Evolutionary conservation across 768 basidiomycete species (phyloP), one percentile per base, ranked within the genome.

Genomic region (Podaxis pistillaris): DNA sequence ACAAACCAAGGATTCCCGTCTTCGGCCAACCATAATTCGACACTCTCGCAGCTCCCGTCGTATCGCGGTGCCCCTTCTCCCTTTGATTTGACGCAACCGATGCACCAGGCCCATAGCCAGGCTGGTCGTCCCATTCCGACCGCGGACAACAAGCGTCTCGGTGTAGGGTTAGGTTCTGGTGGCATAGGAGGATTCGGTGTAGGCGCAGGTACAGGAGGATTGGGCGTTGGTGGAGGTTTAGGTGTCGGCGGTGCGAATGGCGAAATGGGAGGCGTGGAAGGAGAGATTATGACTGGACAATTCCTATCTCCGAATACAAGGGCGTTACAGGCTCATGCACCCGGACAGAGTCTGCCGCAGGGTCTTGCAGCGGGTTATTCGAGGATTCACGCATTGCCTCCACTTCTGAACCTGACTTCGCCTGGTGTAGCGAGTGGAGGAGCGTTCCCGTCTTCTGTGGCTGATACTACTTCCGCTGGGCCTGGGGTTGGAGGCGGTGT

Each of bases 361-460:
- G 95, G 95, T 37, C 83, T 98, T 30, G 95, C 94, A 0, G 93
- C 93, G 0, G 95, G 94, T 0, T 88, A 94, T 70, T 94, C 92
- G 30, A 83, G 94, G 62, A 89, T 98, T 62, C 95, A 98, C 67
- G 89, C 94, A 1, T 76, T 82, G 11, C 82, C 82, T 3, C 81
- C 81, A 2, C 70, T 77, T 33, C 70, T 74, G 1, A 73, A 71
- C 57, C 60, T 78, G 19, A 74, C 73, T 2, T 77, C 79, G n/a
- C 73, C 78, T 36, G 67, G 70, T 19, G 65, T 70, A 47, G 65
- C 67, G 28, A 63, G 55, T 49, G 58, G 38, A 28, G 58, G 58
- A 26, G 33, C 57, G 41, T 60, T 63, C 62, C 64, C 66, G 5
- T 63, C 67, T 50, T 53, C 60, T 51, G 36, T 40, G 33, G 54